A percentile compares a stretch with the other conserved stretches of the same genome.
phyloP scores from a whole-genome alignment of 176 grass and related monocot genomes.

The Thinopyrum elongatum region DNA sequence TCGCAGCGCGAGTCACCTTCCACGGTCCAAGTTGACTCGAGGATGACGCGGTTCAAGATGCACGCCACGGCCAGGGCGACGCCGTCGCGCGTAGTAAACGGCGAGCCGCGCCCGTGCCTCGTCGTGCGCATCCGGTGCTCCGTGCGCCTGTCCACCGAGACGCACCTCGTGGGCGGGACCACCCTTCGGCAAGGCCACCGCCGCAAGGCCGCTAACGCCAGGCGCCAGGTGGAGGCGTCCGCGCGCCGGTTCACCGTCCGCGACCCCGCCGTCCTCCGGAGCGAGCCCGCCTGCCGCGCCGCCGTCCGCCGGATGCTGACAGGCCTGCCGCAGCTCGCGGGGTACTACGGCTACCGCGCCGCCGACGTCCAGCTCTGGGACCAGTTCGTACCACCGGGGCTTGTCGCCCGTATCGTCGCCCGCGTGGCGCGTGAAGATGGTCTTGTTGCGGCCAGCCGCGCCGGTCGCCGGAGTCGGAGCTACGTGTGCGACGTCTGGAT shows the following conservation, averaged over 20 bases:
- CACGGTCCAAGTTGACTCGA: not conserved
- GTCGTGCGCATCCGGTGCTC: not conserved
- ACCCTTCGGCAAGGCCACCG: not conserved
- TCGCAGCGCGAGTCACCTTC: not conserved
- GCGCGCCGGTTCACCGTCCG: not conserved
- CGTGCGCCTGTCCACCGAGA: not conserved
- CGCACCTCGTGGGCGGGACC: not conserved
- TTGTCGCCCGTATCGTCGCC: not conserved
- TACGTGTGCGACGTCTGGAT: not conserved
- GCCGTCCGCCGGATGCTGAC: not conserved
- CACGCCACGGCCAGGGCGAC: not conserved
- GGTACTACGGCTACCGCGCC: not conserved
- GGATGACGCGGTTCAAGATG: not conserved
- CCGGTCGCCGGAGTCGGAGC: not conserved
- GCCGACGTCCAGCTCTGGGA: not conserved
- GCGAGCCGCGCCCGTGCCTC: not conserved
- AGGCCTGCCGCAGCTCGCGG: not conserved
- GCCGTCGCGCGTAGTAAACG: not conserved
- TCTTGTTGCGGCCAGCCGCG: not conserved
- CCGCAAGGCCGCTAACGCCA: too few species aligned
- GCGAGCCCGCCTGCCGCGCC: not conserved
- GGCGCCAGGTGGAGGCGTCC: too few species aligned
- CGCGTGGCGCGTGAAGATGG: too few species aligned
- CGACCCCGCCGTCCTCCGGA: not conserved
- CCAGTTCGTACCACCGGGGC: not conserved